Percentiles rank a stretch among this genome's conserved stretches.
These are phyloP conservation scores for Malassezia caprae DNA, from an alignment of 1,284 basidiomycete genomes.

Conservation along the genomic window DNA sequence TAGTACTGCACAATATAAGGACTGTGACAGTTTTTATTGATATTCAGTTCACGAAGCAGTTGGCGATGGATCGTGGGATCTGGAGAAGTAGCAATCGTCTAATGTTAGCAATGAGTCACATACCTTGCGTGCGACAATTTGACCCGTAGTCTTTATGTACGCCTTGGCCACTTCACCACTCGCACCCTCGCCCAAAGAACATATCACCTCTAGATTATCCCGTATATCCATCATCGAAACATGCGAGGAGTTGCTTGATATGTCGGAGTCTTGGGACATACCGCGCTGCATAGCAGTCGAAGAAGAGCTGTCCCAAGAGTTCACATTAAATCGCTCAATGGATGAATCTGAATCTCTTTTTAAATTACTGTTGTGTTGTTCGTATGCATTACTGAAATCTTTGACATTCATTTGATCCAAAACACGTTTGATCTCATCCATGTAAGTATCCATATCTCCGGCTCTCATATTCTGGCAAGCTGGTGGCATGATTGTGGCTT, in stretches of 20 bases:
- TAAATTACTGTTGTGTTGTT: neutral
- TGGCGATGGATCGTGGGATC: conserved; percentile 77
- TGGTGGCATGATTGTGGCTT: conserved; percentile 16
- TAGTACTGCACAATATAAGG: conserved; percentile 84
- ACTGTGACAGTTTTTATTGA: conserved; percentile 74
- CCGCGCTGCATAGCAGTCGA: neutral
- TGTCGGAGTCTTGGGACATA: neutral
- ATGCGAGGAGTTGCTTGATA: neutral
- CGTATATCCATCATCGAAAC: conserved; percentile 2
- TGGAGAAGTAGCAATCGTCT: conserved; percentile 82
- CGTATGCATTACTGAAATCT: neutral
- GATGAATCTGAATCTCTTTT: neutral
- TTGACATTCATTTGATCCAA: neutral
- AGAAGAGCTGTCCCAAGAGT: neutral
- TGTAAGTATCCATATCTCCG: neutral
- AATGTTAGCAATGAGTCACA: conserved; percentile 19
- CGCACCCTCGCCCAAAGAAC: conserved; percentile 80
- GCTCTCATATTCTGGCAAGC: neutral
- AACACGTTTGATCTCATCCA: conserved; percentile 9
- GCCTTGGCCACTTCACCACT: conserved; percentile 92
- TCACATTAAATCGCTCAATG: neutral
- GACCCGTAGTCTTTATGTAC: conserved; percentile 62
- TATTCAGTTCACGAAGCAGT: conserved; percentile 79
- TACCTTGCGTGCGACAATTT: conserved; percentile 79
- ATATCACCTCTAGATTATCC: conserved; percentile 62